Base-by-base conservation (phyloP, 2,329 filamentous ascomycete species). In the Ophiostoma piceae region DNA sequence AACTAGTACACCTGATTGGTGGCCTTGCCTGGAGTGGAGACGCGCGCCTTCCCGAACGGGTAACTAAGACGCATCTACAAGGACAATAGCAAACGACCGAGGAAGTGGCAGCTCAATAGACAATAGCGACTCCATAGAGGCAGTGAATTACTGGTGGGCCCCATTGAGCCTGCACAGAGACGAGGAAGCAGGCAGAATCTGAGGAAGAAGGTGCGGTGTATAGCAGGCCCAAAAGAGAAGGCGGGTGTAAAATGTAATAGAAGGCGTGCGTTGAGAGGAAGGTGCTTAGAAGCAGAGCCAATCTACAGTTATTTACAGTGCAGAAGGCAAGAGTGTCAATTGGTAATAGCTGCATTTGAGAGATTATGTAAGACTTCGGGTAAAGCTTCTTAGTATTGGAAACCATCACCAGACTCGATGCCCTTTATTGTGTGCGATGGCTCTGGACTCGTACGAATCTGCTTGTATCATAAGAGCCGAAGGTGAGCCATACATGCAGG, bases 1-100 rank as follows among this genome's bases (percentile, higher is more conserved):
- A 37, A 26, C 14, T 41, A 26, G 35, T 41, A 39, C 35, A 43
- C 35, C n/a, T 47, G 39, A 66, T 66, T 66, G 65, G 65, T 19
- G 29, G 65, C 62, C 62, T 65, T 41, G 35, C 35, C 8, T 3
- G 35, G 4, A 41, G 51, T 43, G 37, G 37, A 66, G 35, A 26
- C n/a, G 7, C 26, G n/a, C 22, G 35, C 22, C 65, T 66, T 66
- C 39, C 65, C n/a, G 26, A 66, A 43, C 14, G 3, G 39, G 65
- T 19, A 32, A 37, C 7, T 16, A 64, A 64, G 3, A 37, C 26
- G n/a, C 62, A 65, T 37, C 62, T 35, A 41, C 35, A 39, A 35
- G 3, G 19, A 12, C 62, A 39, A 65, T 39, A 39, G 35, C 62
- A 62, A 62, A 62, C 57, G 6, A 16, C 11, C 57, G 26, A 62